Conservation (phyloP, 768 basidiomycete species). For the Tylopilus plumbeoviolaceoides region DNA sequence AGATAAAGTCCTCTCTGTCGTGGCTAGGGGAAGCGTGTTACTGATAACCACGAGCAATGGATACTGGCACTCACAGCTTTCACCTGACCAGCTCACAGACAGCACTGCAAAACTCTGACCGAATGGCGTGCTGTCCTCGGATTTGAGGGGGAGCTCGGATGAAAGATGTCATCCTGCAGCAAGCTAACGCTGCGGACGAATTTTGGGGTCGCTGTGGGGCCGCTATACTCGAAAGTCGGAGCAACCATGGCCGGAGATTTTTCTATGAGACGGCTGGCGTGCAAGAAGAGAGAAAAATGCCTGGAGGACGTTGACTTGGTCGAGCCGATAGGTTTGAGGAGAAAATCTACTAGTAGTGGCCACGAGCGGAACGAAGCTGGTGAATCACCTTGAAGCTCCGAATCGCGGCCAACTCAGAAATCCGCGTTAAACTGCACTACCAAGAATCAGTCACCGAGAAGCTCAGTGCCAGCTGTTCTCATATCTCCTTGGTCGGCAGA, state of each 20-base stretch:
- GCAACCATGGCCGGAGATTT: not conserved
- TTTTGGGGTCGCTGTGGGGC: not conserved
- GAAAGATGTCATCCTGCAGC: not conserved
- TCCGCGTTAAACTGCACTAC: not conserved
- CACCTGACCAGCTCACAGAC: not conserved
- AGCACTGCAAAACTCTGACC: not conserved
- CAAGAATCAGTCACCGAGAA: not conserved
- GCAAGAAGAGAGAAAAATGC: too few relatives aligned
- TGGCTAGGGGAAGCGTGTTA: not conserved
- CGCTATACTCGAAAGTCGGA: not conserved
- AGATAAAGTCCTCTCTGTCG: not conserved
- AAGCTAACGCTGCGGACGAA: not conserved
- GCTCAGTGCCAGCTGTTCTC: not conserved
- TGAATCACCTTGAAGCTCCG: too few relatives aligned
- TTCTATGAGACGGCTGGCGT: too few relatives aligned
- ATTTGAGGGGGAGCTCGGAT: too few relatives aligned
- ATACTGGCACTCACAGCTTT: not conserved
- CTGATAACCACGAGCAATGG: not conserved
- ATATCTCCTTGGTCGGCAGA: not conserved
- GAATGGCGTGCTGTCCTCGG: not conserved
- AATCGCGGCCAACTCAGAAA: not conserved
- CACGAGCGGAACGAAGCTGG: too few relatives aligned
- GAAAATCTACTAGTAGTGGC: too few relatives aligned
- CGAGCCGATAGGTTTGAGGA: too few relatives aligned
- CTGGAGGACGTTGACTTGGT: too few relatives aligned